Evolutionary conservation across 169 alveolate species (phyloP).

Genomic region (Ichthyophthirius multifiliis): DNA sequence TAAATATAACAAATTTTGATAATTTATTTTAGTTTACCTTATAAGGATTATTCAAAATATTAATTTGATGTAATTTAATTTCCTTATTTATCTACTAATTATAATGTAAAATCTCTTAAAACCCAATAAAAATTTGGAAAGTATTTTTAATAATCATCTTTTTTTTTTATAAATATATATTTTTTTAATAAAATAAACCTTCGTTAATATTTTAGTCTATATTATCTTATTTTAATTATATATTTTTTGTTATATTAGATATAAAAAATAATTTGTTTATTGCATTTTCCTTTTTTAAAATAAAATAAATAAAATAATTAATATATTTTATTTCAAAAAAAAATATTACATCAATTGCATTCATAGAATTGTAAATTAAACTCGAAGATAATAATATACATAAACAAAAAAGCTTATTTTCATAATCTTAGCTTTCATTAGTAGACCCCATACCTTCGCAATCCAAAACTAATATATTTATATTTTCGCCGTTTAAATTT

Average conservation of each 20-base stretch:
- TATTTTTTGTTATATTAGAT: conserved; percentile 37
- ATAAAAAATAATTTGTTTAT: conserved; percentile 38
- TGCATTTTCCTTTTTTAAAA: conserved; percentile 13
- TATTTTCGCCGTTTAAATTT: no score
- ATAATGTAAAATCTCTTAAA: conserved; percentile 72
- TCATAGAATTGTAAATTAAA: no score
- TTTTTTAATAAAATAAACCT: conserved; percentile 11
- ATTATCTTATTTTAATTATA: conserved; percentile 22
- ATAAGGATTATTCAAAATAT: conserved; percentile 74
- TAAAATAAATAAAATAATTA: conserved; percentile 18
- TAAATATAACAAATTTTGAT: no score
- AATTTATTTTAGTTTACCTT: no score
- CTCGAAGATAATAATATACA: no score
- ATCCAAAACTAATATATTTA: no score
- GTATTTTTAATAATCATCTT: conserved; percentile 48
- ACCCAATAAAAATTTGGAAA: conserved; percentile 80
- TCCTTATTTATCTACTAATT: conserved; percentile 72
- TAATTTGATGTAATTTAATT: conserved; percentile 63
- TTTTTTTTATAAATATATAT: conserved; percentile 33
- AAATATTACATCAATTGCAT: no score
- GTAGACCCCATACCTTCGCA: no score
- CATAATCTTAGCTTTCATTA: conserved; percentile 49
- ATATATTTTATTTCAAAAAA: no score
- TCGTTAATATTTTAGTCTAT: conserved; percentile 12
- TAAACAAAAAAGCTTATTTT: neutral